Evolutionary conservation across 352 stramenopile species (phyloP).

Genomic region (Phytophthora pinifolia): DNA sequence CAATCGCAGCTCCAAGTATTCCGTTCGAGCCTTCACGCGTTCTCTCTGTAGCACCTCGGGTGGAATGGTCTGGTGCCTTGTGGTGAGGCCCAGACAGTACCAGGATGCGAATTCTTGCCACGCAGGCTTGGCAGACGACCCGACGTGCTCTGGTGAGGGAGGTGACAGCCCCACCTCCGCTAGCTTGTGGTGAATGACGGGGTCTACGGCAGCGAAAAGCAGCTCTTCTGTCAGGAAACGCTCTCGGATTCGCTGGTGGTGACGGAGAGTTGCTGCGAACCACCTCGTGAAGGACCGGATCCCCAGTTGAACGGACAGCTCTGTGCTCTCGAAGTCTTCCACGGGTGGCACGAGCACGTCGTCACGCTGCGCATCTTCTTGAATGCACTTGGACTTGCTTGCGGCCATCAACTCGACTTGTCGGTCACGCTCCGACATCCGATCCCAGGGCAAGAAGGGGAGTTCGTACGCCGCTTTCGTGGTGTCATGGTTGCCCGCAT

Average conservation of each 20-base stretch:
- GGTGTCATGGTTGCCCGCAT: slow-evolving; percentile 8
- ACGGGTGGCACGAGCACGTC: slow-evolving; percentile 37
- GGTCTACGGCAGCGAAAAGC: slow-evolving; percentile 47
- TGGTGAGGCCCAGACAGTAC: slow-evolving; percentile 47
- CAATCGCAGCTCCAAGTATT: slow-evolving; percentile 43
- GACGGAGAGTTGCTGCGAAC: slow-evolving; percentile 45
- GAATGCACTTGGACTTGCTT: slow-evolving; percentile 50
- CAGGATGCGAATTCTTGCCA: slow-evolving; percentile 58
- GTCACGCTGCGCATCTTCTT: slow-evolving; percentile 39
- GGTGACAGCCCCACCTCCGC: slow-evolving; percentile 30
- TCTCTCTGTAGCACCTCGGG: slow-evolving; percentile 27
- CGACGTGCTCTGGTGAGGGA: slow-evolving; percentile 28
- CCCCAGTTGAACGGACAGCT: slow-evolving; percentile 45
- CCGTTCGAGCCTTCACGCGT: slow-evolving; percentile 35
- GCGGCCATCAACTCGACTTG: slow-evolving; percentile 56
- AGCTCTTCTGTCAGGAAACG: slow-evolving; percentile 63
- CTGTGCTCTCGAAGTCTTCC: slow-evolving; percentile 45
- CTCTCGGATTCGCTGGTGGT: slow-evolving; percentile 51
- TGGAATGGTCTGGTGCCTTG: slow-evolving; percentile 24
- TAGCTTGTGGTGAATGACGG: slow-evolving; percentile 40
- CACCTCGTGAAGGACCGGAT: slow-evolving; percentile 59
- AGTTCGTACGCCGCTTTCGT: slow-evolving; percentile 17
- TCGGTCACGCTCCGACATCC: slow-evolving; percentile 41
- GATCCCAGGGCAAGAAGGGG: slow-evolving; percentile 43
- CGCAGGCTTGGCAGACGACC: slow-evolving; percentile 15